Evolutionary conservation across 805 yeast species (phyloP).

Genomic region (Cyberlindnera subsufficiens): DNA sequence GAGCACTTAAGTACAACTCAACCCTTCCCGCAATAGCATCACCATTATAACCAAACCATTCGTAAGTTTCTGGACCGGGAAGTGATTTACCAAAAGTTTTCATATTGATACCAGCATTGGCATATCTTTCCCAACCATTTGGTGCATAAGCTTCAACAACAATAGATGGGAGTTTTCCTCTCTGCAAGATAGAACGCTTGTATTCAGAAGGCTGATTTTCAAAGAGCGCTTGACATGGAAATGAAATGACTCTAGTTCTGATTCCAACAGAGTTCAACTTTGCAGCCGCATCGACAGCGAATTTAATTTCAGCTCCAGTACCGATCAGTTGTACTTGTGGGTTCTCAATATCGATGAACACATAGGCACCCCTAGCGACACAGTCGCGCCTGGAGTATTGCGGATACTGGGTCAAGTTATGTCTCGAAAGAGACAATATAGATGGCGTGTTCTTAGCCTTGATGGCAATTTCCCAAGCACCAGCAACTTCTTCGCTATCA

Average conservation of each 20-base stretch:
- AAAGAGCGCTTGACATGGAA: conserved; percentile 89
- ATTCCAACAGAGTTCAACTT: conserved; percentile 55
- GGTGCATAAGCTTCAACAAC: conserved; percentile 92
- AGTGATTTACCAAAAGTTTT: conserved; percentile 96
- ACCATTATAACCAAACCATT: conserved; percentile 81
- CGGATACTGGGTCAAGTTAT: conserved; percentile 84
- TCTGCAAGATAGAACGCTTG: conserved; percentile 81
- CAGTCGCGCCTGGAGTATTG: conserved; percentile 79
- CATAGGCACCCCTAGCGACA: conserved; percentile 93
- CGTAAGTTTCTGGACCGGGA: conserved; percentile 74
- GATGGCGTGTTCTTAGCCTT: conserved; percentile 61
- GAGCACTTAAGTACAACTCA: conserved; percentile 18
- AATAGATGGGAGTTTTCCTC: conserved; percentile 77
- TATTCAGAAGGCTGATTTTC: conserved; percentile 77
- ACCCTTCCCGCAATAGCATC: conserved; percentile 80
- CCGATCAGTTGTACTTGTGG: conserved; percentile 75
- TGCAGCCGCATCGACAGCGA: conserved; percentile 79
- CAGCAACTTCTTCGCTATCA: conserved; percentile 83
- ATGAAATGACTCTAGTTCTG: conserved; percentile 77
- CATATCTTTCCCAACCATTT: conserved; percentile 87
- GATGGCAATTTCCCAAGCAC: conserved; percentile 67
- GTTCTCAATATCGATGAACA: conserved; percentile 49
- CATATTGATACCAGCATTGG: conserved; percentile 93
- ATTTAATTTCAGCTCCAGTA: conserved; percentile 87
- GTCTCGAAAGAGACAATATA: conserved; percentile 74